Base-by-base conservation (phyloP, 305 asterid species). In the Caryopteris hybrid region DNA sequence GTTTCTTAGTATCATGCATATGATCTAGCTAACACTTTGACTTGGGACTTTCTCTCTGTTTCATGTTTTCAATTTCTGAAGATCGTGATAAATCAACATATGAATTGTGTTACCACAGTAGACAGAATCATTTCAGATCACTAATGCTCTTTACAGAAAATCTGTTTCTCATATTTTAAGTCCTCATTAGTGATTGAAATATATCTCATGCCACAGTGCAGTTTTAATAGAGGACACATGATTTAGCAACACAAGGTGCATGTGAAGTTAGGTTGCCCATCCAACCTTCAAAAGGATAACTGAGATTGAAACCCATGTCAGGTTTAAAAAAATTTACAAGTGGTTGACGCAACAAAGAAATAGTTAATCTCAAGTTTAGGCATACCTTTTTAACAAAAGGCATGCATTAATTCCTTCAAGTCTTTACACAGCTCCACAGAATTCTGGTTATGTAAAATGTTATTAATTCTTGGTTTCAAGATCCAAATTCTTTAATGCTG, bases 11-110 rank as follows among this genome's bases (percentile, higher is more conserved):
- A 18, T 25, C 50, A 34, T 38, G 29, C 58, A 56, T 64, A 22
- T 6, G 53, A 17, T 52, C 57, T 23, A 52, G 69, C 47, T 21
- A 43, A 56, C 66, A 46, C 23, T 66, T 71, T 29, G 63, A 61
- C 58, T 47, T 56, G 39, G 21, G 52, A 17, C 31, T 42, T 31
- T 27, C 36, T 50, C 42, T 2, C 56, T 6, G 36, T 31, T 66
- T 59, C 25, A 14, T 47, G 56, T 59, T 58, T 53, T 48, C 53
- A 57, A 43, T 62, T 22, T 20, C 23, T 64, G 20, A 6, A 71
- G 53, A 6, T 38, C 20, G 38, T 39, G 22, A 43, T 46, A 22
- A 52, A 36, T 47, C 54, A 61, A 54, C 34, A 23, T 25, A 41
- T 9, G 6, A 31, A 41, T 39, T 64, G 29, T 31, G 45, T 56